Evolutionary conservation across 352 stramenopile species (phyloP), one percentile per base, ranked within the genome.

Genomic region (Globisporangium megalacanthum): DNA sequence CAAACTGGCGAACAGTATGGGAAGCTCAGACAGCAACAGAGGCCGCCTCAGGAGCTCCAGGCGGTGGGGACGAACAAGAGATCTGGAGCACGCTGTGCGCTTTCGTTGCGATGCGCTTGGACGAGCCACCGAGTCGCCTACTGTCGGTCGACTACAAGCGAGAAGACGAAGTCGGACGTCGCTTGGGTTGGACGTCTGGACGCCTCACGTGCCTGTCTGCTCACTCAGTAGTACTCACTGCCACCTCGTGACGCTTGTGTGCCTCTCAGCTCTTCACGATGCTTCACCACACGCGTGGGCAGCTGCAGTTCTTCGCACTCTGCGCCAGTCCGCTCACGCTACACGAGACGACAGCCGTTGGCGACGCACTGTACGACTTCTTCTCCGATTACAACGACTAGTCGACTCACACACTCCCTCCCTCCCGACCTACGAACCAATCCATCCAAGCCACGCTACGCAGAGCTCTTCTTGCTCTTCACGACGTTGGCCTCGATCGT

Each of bases 401-500:
- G 41, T 19, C 41, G 41, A 20, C 14, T 5, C 36, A 35, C 10
- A 20, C 47, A 25, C 42, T 37, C 29, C 52, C 7, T 42, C 10
- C 39, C 42, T 50, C 2, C 25, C 25, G 1, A 29, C 25, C 25
- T 29, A 29, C 25, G 25, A 29, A 22, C 13, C 22, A 3, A 37
- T 1, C 52, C 22, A n/a, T 29, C 5, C 22, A 19, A 39, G 19
- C 52, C 35, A 39, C 2, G 15, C 44, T 42, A 56, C 35, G 41
- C 17, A 4, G n/a, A 58, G 61, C 54, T 49, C 56, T 57, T 13
- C 11, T 70, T 72, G 46, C 53, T 75, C 65, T 75, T 85, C 47
- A 92, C 70, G 60, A 79, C 66, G 66, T 83, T 92, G 41, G 86
- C 64, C 25, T 73, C 61, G 14, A 75, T 54, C 37, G 70, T 69